Evolutionary conservation across 2,329 filamentous ascomycete species (phyloP).

Genomic region (Aspergillus pseudonomiae): DNA sequence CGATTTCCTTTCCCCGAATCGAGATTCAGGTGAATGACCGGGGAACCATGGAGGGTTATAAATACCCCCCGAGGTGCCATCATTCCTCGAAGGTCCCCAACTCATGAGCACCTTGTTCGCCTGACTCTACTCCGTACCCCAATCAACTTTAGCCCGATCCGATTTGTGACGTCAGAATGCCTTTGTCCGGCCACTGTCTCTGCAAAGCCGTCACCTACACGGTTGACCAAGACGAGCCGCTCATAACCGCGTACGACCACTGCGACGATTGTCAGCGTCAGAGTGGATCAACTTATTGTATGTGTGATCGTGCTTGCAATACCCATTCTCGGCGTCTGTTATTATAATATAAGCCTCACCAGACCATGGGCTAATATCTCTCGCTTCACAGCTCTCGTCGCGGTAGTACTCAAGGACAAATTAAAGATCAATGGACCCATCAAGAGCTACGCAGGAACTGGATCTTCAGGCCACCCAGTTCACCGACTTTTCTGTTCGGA

Average conservation of each 20-base stretch:
- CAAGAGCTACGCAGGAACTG: slow-evolving; percentile 66
- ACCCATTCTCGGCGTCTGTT: not conserved
- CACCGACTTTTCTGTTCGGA: slow-evolving; percentile 71
- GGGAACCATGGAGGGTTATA: slow-evolving; percentile 12
- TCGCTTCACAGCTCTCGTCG: slow-evolving; percentile 58
- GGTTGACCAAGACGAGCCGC: slow-evolving; percentile 49
- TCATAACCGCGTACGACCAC: slow-evolving; percentile 65
- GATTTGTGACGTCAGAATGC: slow-evolving; percentile 52
- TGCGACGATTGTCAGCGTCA: slow-evolving; percentile 75
- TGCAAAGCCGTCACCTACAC: slow-evolving; percentile 73
- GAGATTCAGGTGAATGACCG: not conserved
- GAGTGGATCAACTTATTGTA: slow-evolving; percentile 67
- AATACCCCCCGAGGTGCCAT: slow-evolving; percentile 25
- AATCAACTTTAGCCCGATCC: slow-evolving; percentile 51
- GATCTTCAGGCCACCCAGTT: slow-evolving; percentile 63
- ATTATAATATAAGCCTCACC: not conserved
- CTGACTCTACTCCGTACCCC: not conserved
- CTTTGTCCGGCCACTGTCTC: slow-evolving; percentile 70
- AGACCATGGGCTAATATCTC: not conserved
- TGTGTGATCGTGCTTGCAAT: not conserved
- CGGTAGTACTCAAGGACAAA: slow-evolving; percentile 68
- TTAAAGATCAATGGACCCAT: slow-evolving; percentile 64
- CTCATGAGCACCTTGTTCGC: slow-evolving; percentile 31
- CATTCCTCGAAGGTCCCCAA: slow-evolving; percentile 27
- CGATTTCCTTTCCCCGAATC: not conserved